Conservation (phyloP, 768 basidiomycete genomes). For the Podaxis sp. region DNA sequence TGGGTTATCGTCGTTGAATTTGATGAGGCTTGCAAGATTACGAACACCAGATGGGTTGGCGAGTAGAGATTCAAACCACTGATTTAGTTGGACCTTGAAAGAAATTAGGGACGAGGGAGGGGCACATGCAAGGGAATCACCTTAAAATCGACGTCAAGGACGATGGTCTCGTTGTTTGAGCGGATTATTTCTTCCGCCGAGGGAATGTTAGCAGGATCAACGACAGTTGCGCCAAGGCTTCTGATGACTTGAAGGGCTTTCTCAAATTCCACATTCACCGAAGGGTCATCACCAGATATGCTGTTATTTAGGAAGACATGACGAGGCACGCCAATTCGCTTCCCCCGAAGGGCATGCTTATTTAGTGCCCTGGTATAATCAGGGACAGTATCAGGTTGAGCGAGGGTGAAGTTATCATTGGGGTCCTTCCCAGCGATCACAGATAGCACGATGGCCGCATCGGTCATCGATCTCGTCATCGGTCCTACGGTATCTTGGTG, state of each 20-base stretch:
- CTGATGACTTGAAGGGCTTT: conserved; percentile 36
- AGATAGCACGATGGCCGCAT: conserved; percentile 56
- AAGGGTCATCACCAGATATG: conserved; percentile 33
- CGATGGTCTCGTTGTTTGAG: conserved; percentile 55
- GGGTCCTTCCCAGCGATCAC: conserved; percentile 55
- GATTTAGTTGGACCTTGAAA: conserved; percentile 51
- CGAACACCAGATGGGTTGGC: conserved; percentile 57
- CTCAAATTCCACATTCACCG: conserved; percentile 39
- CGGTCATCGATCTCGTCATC: conserved; percentile 50
- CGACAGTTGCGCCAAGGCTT: conserved; percentile 47
- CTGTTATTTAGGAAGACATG: conserved; percentile 34
- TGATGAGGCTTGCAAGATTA: conserved; percentile 55
- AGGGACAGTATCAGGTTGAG: conserved; percentile 51
- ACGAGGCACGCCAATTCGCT: conserved; percentile 55
- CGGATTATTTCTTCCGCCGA: conserved; percentile 48
- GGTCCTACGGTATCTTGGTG: conserved; percentile 64
- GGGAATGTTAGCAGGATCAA: conserved; percentile 65
- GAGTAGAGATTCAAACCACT: conserved; percentile 45
- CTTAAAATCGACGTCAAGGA: conserved; percentile 60
- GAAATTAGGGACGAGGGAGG: not conserved
- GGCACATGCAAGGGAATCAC: conserved; percentile 25
- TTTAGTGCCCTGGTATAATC: conserved; percentile 56
- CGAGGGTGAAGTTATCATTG: conserved; percentile 54
- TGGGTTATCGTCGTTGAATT: conserved; percentile 53
- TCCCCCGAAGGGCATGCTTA: conserved; percentile 45